Base-by-base conservation (phyloP, 2,329 filamentous ascomycete species). In the Paecilomyces formosus region DNA sequence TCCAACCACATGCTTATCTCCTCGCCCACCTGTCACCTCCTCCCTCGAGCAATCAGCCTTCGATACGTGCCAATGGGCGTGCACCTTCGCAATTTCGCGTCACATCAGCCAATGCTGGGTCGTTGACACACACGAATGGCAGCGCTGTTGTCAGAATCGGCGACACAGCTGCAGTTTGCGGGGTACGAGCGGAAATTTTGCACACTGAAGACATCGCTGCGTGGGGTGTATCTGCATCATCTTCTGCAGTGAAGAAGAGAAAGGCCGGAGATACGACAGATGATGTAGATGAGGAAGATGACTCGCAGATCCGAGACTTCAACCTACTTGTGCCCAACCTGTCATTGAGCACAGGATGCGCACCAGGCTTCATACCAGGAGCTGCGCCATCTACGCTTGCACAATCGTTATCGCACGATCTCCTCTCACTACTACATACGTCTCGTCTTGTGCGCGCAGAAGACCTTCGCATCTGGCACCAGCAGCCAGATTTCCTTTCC, bases 131-230 rank as follows among this genome's bases (percentile, higher is more conserved):
- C 73, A 88, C 91, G 58, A 88, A 96, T 70, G 94, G 94, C 55
- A 95, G 90, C 67, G 88, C 93, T 0, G 88, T 97, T 0, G 89
- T 97, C 55, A 85, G 94, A 35, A 80, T 89, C 55, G 94, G 94
- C 53, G 90, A 95, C 73, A 97, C 93, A 1, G 92, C 91, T 0
- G 90, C 92, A n/a, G 92, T 99, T 39, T 97, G 92, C 71, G 94
- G 93, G 58, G 86, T 99, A 21, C 86, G 93, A 52, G 92, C 83
- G 56, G 94, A 99, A 76, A 87, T 96, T 6, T 79, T 99, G 26
- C 81, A 87, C 54, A 87, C 88, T 2, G 82, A 83, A 55, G 86
- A 90, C 70, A 90, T 95, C 60, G 87, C 74, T 78, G 87, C 62
- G 66, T 84, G 59, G 72, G 76, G 66, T 59, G 72, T 76, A 9